phyloP scores from a whole-genome alignment of 805 yeast genomes.

The Lipomyces chichibuensis region DNA sequence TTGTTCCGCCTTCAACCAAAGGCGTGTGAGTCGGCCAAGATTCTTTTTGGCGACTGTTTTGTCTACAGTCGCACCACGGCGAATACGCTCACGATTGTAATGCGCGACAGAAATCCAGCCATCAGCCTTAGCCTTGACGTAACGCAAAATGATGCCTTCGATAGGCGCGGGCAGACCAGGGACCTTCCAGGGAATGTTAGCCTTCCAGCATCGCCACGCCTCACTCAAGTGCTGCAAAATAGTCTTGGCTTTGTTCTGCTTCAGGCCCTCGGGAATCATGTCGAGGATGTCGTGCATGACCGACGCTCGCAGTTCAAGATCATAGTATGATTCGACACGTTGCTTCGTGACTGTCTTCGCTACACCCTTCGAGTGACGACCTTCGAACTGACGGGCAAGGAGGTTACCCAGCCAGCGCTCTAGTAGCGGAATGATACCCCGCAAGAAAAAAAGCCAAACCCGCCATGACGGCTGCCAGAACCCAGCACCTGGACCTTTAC shows the following conservation, averaged over 20 bases:
- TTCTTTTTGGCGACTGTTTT: slow-evolving; percentile 93
- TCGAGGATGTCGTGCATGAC: slow-evolving; percentile 95
- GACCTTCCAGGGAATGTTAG: slow-evolving; percentile 96
- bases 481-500: slow-evolving; percentile 98
- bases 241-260: slow-evolving; percentile 82
- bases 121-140: slow-evolving; percentile 92
- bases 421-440: slow-evolving; percentile 88
- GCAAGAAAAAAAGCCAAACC: slow-evolving; percentile 87
- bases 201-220: slow-evolving; percentile 99
- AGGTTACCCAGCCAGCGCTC: slow-evolving; percentile 96
- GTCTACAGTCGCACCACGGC: slow-evolving; percentile 88
- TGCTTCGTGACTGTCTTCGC: slow-evolving; percentile 95
- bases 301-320: slow-evolving; percentile 86
- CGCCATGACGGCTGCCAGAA: slow-evolving; percentile 99
- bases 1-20: slow-evolving; percentile 93
- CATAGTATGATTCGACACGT: slow-evolving; percentile 92
- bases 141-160: slow-evolving; percentile 81
- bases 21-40: slow-evolving; percentile 83
- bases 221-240: slow-evolving; percentile 92
- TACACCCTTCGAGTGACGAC: slow-evolving; percentile 86
- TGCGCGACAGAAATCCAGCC: slow-evolving; percentile 96
- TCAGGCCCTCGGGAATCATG: slow-evolving; percentile 94
- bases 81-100: slow-evolving; percentile 84
- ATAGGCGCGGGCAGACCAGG: slow-evolving; percentile 94
- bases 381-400: slow-evolving; percentile 91